Evolutionary conservation across 345 rosid species (phyloP).

Genomic region (Moricandia moricandioides): DNA sequence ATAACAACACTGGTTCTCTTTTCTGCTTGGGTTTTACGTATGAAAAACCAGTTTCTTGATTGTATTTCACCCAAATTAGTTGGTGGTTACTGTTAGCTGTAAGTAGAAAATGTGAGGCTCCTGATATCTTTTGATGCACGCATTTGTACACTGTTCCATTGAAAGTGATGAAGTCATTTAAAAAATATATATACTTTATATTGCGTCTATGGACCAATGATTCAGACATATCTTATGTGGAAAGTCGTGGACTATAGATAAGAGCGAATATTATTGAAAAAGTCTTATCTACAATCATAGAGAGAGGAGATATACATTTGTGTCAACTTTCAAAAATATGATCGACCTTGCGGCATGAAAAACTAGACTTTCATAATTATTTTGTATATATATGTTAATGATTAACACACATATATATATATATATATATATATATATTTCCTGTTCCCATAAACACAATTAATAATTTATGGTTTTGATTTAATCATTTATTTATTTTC

Average conservation of each 20-base stretch:
- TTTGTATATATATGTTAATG: neutral
- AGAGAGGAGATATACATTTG: neutral
- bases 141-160: neutral
- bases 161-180: neutral
- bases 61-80: conserved; percentile 9
- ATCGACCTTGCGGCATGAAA: neutral
- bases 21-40: neutral
- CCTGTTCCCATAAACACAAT: too few species aligned
- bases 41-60: neutral
- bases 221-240: neutral
- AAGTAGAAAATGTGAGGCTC: conserved; percentile 11
- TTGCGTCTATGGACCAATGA: neutral
- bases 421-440: too few species aligned
- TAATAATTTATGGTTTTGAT: neutral
- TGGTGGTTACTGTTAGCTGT: conserved; percentile 7
- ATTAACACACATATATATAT: too few species aligned
- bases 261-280: neutral
- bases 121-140: neutral
- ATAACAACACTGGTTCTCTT: too few species aligned
- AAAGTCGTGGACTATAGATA: neutral
- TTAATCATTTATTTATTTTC: neutral
- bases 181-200: too few species aligned
- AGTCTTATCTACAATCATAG: neutral
- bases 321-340: neutral
- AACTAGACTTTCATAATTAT: neutral